Conservation (phyloP, 176 grass and related monocot genomes). For the Triticum urartu region DNA sequence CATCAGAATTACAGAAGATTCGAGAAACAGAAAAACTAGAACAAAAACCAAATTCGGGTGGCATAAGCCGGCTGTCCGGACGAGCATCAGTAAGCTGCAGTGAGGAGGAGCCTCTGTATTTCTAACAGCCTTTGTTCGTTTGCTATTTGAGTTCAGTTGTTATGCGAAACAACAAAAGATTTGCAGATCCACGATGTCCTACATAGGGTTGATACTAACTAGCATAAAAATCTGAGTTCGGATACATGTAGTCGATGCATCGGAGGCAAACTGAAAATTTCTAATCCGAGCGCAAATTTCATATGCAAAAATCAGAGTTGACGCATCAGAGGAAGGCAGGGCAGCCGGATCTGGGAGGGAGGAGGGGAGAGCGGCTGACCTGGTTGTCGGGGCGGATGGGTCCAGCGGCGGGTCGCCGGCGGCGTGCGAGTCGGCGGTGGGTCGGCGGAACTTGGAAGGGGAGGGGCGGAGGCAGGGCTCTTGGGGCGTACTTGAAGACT, state of each 20-base stretch:
- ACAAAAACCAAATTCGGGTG: not conserved
- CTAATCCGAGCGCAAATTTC: not conserved
- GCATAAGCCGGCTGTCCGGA: not conserved
- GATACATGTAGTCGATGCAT: not conserved
- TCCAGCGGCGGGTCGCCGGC: not conserved
- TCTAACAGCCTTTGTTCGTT: no score
- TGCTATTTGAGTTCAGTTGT: not conserved
- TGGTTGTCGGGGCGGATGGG: not conserved
- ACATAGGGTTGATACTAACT: not conserved
- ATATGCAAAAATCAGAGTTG: not conserved
- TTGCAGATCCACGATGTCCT: not conserved
- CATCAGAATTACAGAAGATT: no score
- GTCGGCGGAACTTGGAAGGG: not conserved
- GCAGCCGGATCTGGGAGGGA: not conserved
- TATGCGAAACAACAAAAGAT: not conserved
- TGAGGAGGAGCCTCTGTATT: not conserved
- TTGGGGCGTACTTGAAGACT: not conserved
- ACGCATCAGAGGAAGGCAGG: not conserved
- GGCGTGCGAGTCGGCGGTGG: not conserved
- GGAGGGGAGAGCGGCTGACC: not conserved
- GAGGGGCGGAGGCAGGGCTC: not conserved
- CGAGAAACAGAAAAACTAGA: not conserved
- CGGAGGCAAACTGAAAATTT: not conserved
- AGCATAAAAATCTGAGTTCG: not conserved
- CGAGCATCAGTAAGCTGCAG: not conserved